Percentiles rank a stretch among this genome's conserved stretches.
Evolutionary conservation across 495 filamentous ascomycete genomes (phyloP).

Genomic region (Hamigera avellanea): DNA sequence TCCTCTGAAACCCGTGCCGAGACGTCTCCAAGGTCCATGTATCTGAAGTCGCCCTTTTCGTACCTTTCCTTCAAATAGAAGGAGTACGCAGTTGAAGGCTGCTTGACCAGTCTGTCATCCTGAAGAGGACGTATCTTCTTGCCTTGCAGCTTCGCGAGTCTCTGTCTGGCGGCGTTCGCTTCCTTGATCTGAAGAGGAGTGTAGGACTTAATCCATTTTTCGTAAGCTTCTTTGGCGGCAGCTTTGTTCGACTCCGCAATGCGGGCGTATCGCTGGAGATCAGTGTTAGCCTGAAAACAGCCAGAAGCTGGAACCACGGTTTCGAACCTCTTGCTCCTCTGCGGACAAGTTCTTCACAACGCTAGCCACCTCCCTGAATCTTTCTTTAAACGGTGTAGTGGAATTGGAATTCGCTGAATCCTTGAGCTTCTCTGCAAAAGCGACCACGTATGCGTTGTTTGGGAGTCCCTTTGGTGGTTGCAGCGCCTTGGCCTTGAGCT

Average conservation of each 20-base stretch:
- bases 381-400: background rate
- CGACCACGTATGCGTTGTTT: constrained; percentile 10
- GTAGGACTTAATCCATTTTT: constrained; percentile 48
- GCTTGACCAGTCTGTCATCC: constrained; percentile 51
- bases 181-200: constrained; percentile 42
- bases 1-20: constrained; percentile 26
- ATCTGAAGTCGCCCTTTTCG: constrained; percentile 34
- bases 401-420: constrained; percentile 7
- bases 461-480: constrained; percentile 17
- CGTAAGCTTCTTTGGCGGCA: constrained; percentile 30
- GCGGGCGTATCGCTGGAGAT: constrained; percentile 33
- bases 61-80: constrained; percentile 37
- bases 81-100: constrained; percentile 21
- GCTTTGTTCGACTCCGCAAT: constrained; percentile 37
- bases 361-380: constrained; percentile 8
- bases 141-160: constrained; percentile 23
- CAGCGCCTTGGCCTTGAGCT: constrained; percentile 24
- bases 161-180: constrained; percentile 52
- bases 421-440: constrained; percentile 10
- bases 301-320: too few species aligned
- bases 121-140: constrained; percentile 17
- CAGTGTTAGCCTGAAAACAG: constrained; percentile 6
- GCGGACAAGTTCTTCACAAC: constrained; percentile 13
- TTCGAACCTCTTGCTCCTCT: constrained; percentile 26
- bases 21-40: constrained; percentile 15